phyloP scores from a whole-genome alignment of 2,329 filamentous ascomycete species.

The Dactylellina haptotyla region DNA sequence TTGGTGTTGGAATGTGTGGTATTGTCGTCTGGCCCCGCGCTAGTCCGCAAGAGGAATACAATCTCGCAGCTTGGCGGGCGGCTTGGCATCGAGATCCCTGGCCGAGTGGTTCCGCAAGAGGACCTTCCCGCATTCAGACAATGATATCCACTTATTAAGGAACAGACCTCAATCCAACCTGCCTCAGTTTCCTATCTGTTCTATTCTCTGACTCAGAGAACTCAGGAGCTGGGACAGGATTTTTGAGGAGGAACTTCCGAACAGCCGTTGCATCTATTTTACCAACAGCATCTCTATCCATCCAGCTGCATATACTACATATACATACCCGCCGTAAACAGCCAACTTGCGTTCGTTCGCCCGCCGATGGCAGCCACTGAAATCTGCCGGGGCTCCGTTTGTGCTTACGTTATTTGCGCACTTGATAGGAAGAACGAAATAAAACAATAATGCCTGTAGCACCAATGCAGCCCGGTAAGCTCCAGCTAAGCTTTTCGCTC shows the following conservation, averaged over 20 bases:
- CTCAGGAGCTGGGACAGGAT: no score
- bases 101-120: constrained; percentile 13
- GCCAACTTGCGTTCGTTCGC: not conserved
- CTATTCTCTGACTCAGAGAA: not conserved
- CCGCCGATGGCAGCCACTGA: not conserved
- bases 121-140: constrained; percentile 31
- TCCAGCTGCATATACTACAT: no score
- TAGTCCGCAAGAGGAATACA: constrained; percentile 45
- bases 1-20: not conserved
- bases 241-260: no score
- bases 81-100: constrained; percentile 8
- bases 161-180: not conserved
- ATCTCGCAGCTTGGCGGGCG: constrained; percentile 40
- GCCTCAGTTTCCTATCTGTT: not conserved
- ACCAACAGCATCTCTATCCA: no score
- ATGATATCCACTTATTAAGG: constrained; percentile 27
- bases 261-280: no score
- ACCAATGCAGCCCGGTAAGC: constrained; percentile 33
- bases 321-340: no score
- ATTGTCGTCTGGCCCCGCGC: constrained; percentile 1
- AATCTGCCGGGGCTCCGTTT: not conserved
- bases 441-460: constrained; percentile 26
- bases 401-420: not conserved
- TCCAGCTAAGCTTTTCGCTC: constrained; percentile 10
- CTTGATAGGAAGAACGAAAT: no score